Evolutionary conservation across 345 rosid genomes (phyloP).

Genomic region (Syzygium jambos): DNA sequence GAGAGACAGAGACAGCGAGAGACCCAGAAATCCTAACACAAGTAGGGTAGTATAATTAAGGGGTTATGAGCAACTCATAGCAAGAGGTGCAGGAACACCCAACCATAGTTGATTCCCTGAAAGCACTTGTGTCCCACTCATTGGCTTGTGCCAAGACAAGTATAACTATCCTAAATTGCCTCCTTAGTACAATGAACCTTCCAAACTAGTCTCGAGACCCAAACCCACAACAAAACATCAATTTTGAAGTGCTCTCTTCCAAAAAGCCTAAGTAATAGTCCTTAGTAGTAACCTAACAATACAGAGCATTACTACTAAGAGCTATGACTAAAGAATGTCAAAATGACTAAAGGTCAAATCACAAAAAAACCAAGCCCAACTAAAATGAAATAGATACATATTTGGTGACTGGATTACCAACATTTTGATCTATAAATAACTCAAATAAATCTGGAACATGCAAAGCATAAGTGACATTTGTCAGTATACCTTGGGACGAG

Average conservation of each 20-base stretch:
- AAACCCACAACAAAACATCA: background rate
- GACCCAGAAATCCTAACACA: background rate
- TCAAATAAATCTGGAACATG: background rate
- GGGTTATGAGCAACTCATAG: background rate
- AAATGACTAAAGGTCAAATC: background rate
- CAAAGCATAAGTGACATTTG: background rate
- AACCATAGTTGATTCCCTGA: background rate
- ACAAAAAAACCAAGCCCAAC: background rate
- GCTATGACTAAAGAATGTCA: background rate
- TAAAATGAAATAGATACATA: background rate
- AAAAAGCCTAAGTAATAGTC: background rate
- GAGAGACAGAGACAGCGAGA: background rate
- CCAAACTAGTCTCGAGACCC: background rate
- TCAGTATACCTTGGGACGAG: slow-evolving; percentile 83
- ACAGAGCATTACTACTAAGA: background rate
- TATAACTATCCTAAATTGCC: background rate
- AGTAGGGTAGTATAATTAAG: background rate
- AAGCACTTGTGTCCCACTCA: background rate
- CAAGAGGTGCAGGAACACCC: background rate
- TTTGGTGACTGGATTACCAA: background rate
- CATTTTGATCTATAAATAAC: background rate
- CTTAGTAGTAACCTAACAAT: background rate
- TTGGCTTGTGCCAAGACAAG: background rate
- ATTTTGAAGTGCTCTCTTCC: background rate
- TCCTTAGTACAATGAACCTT: background rate